Evolutionary conservation across 2,329 filamentous ascomycete genomes (phyloP).

Genomic region (Gaeumannomyces tritici): DNA sequence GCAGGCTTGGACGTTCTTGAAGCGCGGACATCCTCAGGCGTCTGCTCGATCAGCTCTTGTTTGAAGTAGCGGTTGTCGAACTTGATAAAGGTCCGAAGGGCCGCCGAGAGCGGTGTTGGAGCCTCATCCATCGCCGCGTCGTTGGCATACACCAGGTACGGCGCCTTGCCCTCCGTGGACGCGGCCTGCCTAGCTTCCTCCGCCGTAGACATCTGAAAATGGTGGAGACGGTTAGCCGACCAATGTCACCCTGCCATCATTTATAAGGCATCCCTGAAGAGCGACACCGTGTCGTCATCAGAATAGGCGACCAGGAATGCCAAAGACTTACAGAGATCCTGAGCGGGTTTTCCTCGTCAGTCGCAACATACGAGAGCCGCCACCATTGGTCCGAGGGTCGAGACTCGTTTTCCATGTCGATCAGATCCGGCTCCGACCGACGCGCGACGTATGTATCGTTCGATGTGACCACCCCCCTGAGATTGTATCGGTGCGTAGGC

Average conservation of each 20-base stretch:
- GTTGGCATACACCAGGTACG: conserved; percentile 20
- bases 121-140: conserved; percentile 17
- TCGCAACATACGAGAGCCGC: conserved; percentile 11
- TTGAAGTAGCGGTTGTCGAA: conserved; percentile 24
- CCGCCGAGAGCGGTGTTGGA: conserved; percentile 13
- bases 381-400: conserved; percentile 19
- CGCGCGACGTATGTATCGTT: conserved; percentile 18
- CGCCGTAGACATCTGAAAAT: conserved; percentile 2
- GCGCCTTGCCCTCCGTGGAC: conserved; percentile 8
- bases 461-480: conserved; percentile 19
- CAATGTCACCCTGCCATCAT: no score
- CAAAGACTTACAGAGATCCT: conserved; percentile 10
- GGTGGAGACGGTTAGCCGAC: background rate
- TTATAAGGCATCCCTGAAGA: no score
- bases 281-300: conserved; percentile 5
- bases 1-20: background rate
- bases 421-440: conserved; percentile 11
- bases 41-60: conserved; percentile 18
- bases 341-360: conserved; percentile 9
- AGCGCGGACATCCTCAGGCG: conserved; percentile 11
- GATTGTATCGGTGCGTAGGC: conserved; percentile 17
- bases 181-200: conserved; percentile 12
- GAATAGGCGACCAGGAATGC: conserved; percentile 2
- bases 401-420: conserved; percentile 9
- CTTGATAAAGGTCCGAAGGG: conserved; percentile 21